These are phyloP conservation scores for Plicaturopsis crispa DNA, from an alignment of 768 basidiomycete species.

Conservation along the genomic window DNA sequence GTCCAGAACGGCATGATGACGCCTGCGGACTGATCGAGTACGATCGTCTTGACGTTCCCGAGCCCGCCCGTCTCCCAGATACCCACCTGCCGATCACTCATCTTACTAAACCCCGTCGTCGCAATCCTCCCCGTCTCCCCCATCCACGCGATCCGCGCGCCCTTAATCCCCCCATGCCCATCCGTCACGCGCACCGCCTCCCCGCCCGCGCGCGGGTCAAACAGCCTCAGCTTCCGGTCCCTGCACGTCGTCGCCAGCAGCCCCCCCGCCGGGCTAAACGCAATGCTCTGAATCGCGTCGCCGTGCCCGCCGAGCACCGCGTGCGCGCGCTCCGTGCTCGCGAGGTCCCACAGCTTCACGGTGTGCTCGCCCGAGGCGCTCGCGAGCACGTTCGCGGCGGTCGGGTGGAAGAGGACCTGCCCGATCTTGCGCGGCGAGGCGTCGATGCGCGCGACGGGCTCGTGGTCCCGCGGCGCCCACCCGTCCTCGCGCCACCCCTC, in stretches of 20 bases:
- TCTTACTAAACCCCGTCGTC: constrained; percentile 95
- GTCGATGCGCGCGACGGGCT: constrained; percentile 76
- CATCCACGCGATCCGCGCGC: constrained; percentile 84
- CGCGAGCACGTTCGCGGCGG: constrained; percentile 80
- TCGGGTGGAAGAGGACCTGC: constrained; percentile 91
- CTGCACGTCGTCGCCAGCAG: constrained; percentile 84
- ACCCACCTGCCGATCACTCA: constrained; percentile 87
- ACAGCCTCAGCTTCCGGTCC: constrained; percentile 87
- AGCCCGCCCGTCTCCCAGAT: constrained; percentile 86
- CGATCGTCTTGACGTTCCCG: constrained; percentile 66
- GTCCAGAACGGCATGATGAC: constrained; percentile 98
- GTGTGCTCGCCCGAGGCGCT: constrained; percentile 77
- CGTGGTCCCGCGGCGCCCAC: constrained; percentile 79
- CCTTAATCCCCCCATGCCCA: constrained; percentile 91
- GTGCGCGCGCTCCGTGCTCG: constrained; percentile 57
- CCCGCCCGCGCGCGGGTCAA: constrained; percentile 78
- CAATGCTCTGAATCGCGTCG: constrained; percentile 81
- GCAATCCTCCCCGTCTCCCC: constrained; percentile 83
- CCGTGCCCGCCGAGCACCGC: constrained; percentile 64
- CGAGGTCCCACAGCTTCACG: constrained; percentile 89
- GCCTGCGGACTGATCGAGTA: constrained; percentile 85
- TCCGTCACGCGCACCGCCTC: constrained; percentile 81
- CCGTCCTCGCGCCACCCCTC: constrained; percentile 81
- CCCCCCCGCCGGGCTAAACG: constrained; percentile 77
- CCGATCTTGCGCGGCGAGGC: constrained; percentile 85